phyloP scores from a whole-genome alignment of 108 stramenopile genomes.

The Schizochytrium sp. region DNA sequence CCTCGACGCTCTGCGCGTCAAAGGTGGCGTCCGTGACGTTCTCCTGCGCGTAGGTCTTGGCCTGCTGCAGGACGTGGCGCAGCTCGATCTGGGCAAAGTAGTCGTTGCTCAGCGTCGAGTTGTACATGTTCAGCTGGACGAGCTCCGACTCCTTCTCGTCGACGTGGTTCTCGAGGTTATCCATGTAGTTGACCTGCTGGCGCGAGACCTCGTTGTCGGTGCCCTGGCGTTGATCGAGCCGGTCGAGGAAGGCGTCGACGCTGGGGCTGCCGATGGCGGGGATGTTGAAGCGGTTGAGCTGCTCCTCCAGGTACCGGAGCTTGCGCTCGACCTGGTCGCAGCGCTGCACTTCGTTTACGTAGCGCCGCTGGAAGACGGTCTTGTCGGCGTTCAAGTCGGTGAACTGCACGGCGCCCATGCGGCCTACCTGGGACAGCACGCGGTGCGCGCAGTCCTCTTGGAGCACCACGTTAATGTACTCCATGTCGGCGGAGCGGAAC shows the following conservation, averaged over 20 bases:
- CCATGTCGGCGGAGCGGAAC: constrained; percentile 97
- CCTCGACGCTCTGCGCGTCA: constrained; percentile 31
- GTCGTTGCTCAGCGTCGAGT: constrained; percentile 81
- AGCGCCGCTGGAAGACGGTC: constrained; percentile 95
- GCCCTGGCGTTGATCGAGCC: constrained; percentile 20
- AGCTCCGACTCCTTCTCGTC: constrained; percentile 83
- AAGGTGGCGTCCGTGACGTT: constrained; percentile 72
- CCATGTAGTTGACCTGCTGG: constrained; percentile 35
- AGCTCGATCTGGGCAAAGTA: constrained; percentile 85
- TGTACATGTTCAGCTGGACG: constrained; percentile 78
- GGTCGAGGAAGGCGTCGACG: constrained; percentile 54
- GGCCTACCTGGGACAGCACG: constrained; percentile 79
- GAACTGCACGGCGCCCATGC: constrained; percentile 82
- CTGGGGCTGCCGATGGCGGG: constrained; percentile 29
- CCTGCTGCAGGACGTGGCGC: constrained; percentile 87
- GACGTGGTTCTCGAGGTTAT: constrained; percentile 71
- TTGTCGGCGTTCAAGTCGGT: constrained; percentile 92
- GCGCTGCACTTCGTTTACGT: constrained; percentile 87
- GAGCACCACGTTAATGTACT: constrained; percentile 92
- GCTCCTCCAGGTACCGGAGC: constrained; percentile 72
- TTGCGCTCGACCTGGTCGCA: constrained; percentile 97
- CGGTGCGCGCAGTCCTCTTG: constrained; percentile 92
- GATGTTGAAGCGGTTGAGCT: constrained; percentile 81
- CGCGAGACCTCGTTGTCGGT: neutral
- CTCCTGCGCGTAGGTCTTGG: constrained; percentile 60